These are phyloP conservation scores for Plenodomus lindquistii DNA, from an alignment of 2,329 filamentous ascomycete genomes.

Conservation along the genomic window DNA sequence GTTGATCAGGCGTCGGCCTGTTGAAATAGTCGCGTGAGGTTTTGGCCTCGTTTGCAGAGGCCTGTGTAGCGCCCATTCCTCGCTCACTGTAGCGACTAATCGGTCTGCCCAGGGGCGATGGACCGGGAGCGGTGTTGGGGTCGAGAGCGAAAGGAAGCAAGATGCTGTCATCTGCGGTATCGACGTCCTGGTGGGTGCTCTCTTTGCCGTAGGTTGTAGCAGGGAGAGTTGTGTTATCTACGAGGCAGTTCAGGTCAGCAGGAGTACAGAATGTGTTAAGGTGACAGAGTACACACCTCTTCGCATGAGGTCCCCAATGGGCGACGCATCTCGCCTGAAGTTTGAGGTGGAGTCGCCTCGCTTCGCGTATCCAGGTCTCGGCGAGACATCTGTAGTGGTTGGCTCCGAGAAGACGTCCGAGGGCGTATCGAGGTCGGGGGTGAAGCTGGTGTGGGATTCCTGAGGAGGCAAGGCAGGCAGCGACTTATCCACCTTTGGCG, in stretches of 20 bases:
- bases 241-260: background rate
- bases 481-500: conserved; percentile 81
- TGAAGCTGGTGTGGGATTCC: conserved; percentile 64
- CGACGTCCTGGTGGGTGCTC: conserved; percentile 70
- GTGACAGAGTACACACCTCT: conserved; percentile 35
- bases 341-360: conserved; percentile 42
- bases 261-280: background rate
- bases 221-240: conserved; percentile 70
- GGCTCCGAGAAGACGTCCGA: conserved; percentile 66
- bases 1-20: conserved; percentile 39
- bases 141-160: conserved; percentile 58
- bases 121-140: conserved; percentile 51
- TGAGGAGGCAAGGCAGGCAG: conserved; percentile 81
- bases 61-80: conserved; percentile 18
- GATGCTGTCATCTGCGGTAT: conserved; percentile 61
- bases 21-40: conserved; percentile 51
- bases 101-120: conserved; percentile 43
- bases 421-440: conserved; percentile 59
- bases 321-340: conserved; percentile 46
- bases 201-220: conserved; percentile 73
- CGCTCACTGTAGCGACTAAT: conserved; percentile 35
- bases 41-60: conserved; percentile 30
- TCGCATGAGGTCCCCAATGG: conserved; percentile 35
- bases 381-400: conserved; percentile 69
- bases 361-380: conserved; percentile 46